These are phyloP conservation scores for Chaetomium strumarium DNA, from an alignment of 2,329 filamentous ascomycete genomes.

Conservation along the genomic window DNA sequence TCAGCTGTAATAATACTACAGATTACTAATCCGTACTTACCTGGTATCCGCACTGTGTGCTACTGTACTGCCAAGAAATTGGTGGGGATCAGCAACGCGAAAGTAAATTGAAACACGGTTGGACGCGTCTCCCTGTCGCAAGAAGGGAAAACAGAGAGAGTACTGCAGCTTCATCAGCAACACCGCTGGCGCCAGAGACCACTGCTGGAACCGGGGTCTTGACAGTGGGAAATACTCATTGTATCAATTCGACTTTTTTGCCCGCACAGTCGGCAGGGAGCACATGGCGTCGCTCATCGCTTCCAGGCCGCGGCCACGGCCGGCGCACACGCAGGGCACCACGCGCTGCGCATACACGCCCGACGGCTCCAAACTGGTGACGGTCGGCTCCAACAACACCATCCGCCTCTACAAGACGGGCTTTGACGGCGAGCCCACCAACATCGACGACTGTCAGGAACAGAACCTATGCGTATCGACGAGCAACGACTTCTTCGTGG, in stretches of 20 bases:
- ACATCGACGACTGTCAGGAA: constrained; percentile 86
- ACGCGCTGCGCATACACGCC: constrained; percentile 88
- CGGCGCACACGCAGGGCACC: constrained; percentile 75
- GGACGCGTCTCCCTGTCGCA: constrained; percentile 17
- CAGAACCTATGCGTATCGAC: constrained; percentile 76
- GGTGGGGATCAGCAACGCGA: constrained; percentile 9
- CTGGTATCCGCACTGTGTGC: no score
- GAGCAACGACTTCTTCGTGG: constrained; percentile 74
- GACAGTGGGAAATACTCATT: background rate
- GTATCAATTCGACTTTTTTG: background rate
- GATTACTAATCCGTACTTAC: no score
- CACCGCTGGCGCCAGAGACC: background rate
- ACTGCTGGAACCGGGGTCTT: background rate
- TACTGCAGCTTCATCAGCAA: background rate
- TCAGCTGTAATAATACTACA: no score
- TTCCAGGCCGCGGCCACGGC: constrained; percentile 54
- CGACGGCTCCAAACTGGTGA: constrained; percentile 79
- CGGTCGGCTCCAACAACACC: constrained; percentile 87
- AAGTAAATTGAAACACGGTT: constrained; percentile 19
- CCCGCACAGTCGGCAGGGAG: constrained; percentile 7
- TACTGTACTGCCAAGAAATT: background rate
- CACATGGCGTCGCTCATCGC: constrained; percentile 37
- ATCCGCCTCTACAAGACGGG: constrained; percentile 89
- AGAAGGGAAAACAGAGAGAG: background rate
- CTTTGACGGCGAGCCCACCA: constrained; percentile 85